These are phyloP conservation scores for Yamagishiella unicocca DNA, from an alignment of 139 green algal genomes.

Conservation along the genomic window DNA sequence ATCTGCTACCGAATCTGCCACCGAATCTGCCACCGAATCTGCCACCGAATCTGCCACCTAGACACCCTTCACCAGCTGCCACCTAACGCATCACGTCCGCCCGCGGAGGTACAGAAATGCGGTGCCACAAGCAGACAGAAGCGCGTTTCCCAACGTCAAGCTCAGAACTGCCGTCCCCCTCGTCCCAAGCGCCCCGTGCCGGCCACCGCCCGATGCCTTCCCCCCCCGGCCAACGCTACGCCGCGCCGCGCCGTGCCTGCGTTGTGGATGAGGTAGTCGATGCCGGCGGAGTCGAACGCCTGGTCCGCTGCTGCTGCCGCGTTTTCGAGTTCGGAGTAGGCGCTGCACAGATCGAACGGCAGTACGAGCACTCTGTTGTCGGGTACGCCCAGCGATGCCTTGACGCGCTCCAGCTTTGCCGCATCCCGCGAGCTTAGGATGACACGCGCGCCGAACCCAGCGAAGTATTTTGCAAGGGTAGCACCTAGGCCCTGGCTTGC, in stretches of 20 bases:
- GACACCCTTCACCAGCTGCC: too few relatives aligned
- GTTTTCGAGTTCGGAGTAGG: constrained; percentile 49
- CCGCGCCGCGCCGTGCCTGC: constrained; percentile 59
- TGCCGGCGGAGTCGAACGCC: constrained; percentile 69
- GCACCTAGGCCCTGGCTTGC: constrained; percentile 83
- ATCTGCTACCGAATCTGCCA: too few relatives aligned
- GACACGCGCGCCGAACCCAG: constrained; percentile 43
- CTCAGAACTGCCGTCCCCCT: too few relatives aligned
- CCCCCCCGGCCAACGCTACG: not conserved
- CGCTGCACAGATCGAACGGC: constrained; percentile 76
- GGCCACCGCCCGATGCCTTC: constrained; percentile 66
- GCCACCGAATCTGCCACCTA: too few relatives aligned
- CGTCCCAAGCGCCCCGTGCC: too few relatives aligned
- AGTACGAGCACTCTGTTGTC: constrained; percentile 65
- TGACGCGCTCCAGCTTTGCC: constrained; percentile 23
- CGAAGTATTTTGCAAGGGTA: constrained; percentile 74
- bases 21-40: too few relatives aligned
- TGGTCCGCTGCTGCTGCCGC: constrained; percentile 61
- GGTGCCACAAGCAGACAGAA: too few relatives aligned
- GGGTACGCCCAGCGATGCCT: not conserved
- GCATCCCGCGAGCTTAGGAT: constrained; percentile 29
- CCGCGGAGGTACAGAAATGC: too few relatives aligned
- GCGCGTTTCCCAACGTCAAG: too few relatives aligned
- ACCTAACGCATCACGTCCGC: too few relatives aligned
- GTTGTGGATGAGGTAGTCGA: constrained; percentile 85